A percentile compares a stretch with the other conserved stretches of the same genome.
phyloP scores from a whole-genome alignment of 805 yeast species.

The Barnettozyma californica region DNA sequence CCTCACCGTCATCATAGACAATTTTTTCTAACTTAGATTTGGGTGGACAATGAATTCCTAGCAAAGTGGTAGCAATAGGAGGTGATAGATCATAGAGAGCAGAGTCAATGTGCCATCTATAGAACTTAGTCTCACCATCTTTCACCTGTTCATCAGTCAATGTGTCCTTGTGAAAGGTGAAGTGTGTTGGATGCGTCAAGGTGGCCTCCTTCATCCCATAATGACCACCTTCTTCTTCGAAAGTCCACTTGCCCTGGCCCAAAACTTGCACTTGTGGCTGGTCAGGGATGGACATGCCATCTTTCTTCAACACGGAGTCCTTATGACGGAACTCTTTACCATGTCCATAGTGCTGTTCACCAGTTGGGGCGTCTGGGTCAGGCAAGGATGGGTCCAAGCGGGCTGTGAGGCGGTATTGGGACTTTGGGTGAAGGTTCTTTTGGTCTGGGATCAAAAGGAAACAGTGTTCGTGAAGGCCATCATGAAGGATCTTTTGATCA shows the following conservation, averaged over 20 bases:
- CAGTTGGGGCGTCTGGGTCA: conserved; percentile 30
- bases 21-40: conserved; percentile 56
- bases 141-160: conserved; percentile 59
- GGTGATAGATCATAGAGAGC: conserved; percentile 84
- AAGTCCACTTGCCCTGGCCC: conserved; percentile 66
- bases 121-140: conserved; percentile 67
- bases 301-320: conserved; percentile 68
- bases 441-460: conserved; percentile 75
- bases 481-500: conserved; percentile 57
- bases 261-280: conserved; percentile 90
- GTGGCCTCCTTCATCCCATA: conserved; percentile 49
- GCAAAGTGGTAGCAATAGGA: conserved; percentile 77
- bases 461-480: conserved; percentile 61
- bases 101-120: conserved; percentile 93
- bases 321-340: conserved; percentile 69
- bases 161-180: conserved; percentile 66
- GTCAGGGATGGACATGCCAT: conserved; percentile 71
- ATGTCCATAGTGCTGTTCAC: conserved; percentile 68
- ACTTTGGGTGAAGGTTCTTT: conserved; percentile 59
- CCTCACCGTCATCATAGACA: conserved; percentile 63
- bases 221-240: conserved; percentile 35
- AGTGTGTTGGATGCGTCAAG: conserved; percentile 81
- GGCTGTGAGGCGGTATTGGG: conserved; percentile 72
- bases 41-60: conserved; percentile 79
- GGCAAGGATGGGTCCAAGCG: conserved; percentile 64